Evolutionary conservation across 2,329 filamentous ascomycete species (phyloP), one percentile per base, ranked within the genome.

Genomic region (Botrytis byssoidea): DNA sequence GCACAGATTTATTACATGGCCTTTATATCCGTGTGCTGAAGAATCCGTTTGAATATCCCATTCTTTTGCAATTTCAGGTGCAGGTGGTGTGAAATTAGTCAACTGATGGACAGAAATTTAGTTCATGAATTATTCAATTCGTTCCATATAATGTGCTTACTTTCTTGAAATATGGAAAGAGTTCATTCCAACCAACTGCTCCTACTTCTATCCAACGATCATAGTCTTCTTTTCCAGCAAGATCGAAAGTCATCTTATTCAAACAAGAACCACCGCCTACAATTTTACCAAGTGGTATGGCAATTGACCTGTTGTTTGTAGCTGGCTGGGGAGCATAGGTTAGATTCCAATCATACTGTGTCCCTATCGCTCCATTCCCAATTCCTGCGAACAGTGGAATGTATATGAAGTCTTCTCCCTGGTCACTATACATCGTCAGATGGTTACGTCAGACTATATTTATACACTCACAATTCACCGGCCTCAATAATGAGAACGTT

Each of bases 281-380:
- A 73, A 74, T 77, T 69, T 82, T 81, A 18, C 74, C 75, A n/a
- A 82, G 79, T 22, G 81, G 80, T 64, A 75, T 73, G 5, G 72
- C 32, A 4, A 79, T 44, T 4, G 68, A 65, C 64, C 79, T 66
- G 37, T 74, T 73, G 37, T 74, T 73, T 80, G 81, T 7, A 42
- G 76, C 66, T 18, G 82, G 79, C 77, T 84, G 82, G 12, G 82
- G 80, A 1, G 78, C 75, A 1, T 83, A 83, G 5, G 68, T 77
- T 44, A 84, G 81, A 22, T 83, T 82, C 83, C 83, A 85, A 73
- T 84, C 83, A 74, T 83, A 85, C 59, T 82, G 78, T 1, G 82
- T 81, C 12, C 81, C 82, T n/a, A 57, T 22, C 2, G 67, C 65
- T 16, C 71, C 71, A 37, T 46, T 22, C 12, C 42, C 32, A 8